phyloP scores from a whole-genome alignment of 2,329 filamentous ascomycete genomes.

The Thelonectria discophora region DNA sequence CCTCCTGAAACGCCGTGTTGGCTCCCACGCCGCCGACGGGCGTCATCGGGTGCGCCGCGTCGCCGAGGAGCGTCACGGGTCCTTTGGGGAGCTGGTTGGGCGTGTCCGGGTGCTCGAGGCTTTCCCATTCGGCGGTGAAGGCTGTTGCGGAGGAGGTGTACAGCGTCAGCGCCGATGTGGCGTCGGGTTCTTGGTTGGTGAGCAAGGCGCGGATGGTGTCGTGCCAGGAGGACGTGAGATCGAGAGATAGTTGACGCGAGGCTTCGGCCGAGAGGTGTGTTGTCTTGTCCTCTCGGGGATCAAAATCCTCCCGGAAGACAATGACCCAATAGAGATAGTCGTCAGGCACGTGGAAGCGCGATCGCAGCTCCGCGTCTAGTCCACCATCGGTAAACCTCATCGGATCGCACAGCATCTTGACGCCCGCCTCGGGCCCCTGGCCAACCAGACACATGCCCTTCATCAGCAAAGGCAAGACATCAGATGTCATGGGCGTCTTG shows the following conservation, averaged over 20 bases:
- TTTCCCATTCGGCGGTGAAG: slow-evolving; percentile 10
- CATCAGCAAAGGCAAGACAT: background rate
- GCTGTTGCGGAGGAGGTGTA: background rate
- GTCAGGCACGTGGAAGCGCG: slow-evolving; percentile 5
- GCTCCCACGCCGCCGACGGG: slow-evolving; percentile 34
- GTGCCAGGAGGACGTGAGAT: background rate
- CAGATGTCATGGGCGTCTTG: slow-evolving; percentile 25
- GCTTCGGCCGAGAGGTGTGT: background rate
- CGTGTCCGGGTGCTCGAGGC: slow-evolving; percentile 11
- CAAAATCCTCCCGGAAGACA: slow-evolving; percentile 5
- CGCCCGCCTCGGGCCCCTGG: background rate
- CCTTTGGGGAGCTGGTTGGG: background rate
- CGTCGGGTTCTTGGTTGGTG: background rate
- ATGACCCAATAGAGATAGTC: slow-evolving; percentile 25
- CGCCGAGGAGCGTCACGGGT: slow-evolving; percentile 33
- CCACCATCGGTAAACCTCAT: slow-evolving; percentile 10
- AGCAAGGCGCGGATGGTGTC: background rate
- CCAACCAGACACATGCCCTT: slow-evolving; percentile 6
- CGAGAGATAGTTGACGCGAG: slow-evolving; percentile 1
- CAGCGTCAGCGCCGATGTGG: slow-evolving; percentile 21
- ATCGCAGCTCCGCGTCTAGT: background rate
- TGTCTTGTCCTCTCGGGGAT: slow-evolving; percentile 4
- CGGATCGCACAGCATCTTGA: slow-evolving; percentile 16
- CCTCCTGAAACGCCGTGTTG: slow-evolving; percentile 32
- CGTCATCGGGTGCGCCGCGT: slow-evolving; percentile 39